A percentile compares a stretch with the other conserved stretches of the same genome.
These are phyloP conservation scores for Candida suzukii DNA, from an alignment of 805 yeast species.

Conservation along the genomic window DNA sequence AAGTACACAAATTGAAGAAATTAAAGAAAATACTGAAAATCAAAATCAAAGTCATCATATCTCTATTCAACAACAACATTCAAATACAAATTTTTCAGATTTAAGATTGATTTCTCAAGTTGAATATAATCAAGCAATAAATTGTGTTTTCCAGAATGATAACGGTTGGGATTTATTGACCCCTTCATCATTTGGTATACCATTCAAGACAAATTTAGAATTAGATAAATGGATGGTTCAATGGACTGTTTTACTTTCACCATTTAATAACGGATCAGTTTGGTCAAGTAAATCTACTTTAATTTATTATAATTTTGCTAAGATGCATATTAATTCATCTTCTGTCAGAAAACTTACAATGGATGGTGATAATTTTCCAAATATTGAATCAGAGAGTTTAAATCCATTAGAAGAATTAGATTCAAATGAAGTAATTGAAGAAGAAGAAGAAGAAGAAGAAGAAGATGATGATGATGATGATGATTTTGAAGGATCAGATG, in stretches of 20 bases:
- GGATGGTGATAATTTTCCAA: conserved; percentile 21
- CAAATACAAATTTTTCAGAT: conserved; percentile 30
- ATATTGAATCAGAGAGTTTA: too few relatives aligned
- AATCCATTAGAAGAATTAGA: too few relatives aligned
- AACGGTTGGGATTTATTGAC: conserved; percentile 57
- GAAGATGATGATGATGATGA: conserved; percentile 3
- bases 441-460: conserved; percentile 4
- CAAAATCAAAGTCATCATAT: neutral
- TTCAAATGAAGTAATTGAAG: neutral
- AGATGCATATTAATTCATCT: conserved; percentile 58
- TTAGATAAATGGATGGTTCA: conserved; percentile 76
- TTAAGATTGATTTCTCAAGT: conserved; percentile 61
- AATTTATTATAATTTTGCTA: conserved; percentile 67
- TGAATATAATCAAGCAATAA: conserved; percentile 58
- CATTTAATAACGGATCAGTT: conserved; percentile 40
- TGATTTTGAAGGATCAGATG: conserved; percentile 18
- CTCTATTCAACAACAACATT: too few relatives aligned
- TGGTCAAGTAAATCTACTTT: conserved; percentile 70
- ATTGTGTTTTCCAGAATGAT: conserved; percentile 47
- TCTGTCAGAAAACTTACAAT: conserved; percentile 39
- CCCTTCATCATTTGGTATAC: conserved; percentile 59
- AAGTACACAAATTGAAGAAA: conserved; percentile 1
- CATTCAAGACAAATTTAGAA: conserved; percentile 59
- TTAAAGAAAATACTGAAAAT: conserved; percentile 1
- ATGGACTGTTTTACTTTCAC: conserved; percentile 65